Percentiles rank a stretch among this genome's conserved stretches.
These are phyloP conservation scores for Lasiodiplodia sp. DNA, from an alignment of 2,329 filamentous ascomycete species.

Conservation along the genomic window DNA sequence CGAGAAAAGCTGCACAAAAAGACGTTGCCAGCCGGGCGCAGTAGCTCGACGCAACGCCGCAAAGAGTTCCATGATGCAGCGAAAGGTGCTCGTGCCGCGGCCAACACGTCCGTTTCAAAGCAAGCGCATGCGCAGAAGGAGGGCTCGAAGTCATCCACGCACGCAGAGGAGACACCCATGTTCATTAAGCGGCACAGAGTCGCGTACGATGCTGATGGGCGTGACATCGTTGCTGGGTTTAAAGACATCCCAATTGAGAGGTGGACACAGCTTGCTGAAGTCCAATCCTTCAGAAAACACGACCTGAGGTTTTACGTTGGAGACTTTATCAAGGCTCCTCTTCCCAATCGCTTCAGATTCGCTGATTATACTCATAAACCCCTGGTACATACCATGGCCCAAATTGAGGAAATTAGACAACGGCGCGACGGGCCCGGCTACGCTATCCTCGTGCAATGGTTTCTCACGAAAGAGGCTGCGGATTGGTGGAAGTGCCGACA, in stretches of 20 bases:
- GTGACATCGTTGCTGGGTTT: constrained; percentile 20
- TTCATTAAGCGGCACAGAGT: constrained; percentile 22
- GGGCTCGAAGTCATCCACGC: neutral
- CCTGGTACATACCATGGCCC: constrained; percentile 14
- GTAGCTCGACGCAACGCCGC: neutral
- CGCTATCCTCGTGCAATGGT: constrained; percentile 25
- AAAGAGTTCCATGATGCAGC: constrained; percentile 7
- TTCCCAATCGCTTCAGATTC: constrained; percentile 25
- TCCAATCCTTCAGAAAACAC: neutral
- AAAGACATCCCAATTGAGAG: constrained; percentile 9
- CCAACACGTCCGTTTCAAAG: neutral
- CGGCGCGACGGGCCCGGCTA: constrained; percentile 7
- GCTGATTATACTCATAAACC: constrained; percentile 21
- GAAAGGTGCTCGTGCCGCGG: neutral
- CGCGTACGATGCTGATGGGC: constrained; percentile 15
- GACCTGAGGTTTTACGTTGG: neutral
- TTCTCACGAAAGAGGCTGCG: constrained; percentile 16
- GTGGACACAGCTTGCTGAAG: constrained; percentile 10
- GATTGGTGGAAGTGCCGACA: constrained; percentile 20
- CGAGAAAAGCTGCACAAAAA: neutral
- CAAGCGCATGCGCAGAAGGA: neutral
- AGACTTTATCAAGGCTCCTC: constrained; percentile 19
- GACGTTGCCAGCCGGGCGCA: neutral
- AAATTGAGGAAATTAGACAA: constrained; percentile 10
- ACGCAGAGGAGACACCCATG: constrained; percentile 6